These are phyloP conservation scores for Lotus japonicus DNA, from an alignment of 306 rosid genomes.

Conservation along the genomic window DNA sequence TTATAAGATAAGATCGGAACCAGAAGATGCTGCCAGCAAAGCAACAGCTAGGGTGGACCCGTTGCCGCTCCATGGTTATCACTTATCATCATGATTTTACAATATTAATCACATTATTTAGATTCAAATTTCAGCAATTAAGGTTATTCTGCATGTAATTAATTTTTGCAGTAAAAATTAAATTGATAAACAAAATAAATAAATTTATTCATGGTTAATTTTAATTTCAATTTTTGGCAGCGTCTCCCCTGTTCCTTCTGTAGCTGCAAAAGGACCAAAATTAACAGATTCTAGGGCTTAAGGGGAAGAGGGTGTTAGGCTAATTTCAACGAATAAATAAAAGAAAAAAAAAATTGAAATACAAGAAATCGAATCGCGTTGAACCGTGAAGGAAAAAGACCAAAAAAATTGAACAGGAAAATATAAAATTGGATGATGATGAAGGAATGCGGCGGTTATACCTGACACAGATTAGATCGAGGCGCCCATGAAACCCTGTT, in stretches of 20 bases:
- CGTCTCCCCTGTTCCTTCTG: background rate
- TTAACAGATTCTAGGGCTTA: background rate
- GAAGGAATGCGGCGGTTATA: slow-evolving; percentile 40
- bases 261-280: background rate
- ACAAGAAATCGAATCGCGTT: background rate
- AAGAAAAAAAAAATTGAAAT: background rate
- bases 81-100: too few relatives aligned
- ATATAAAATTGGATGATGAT: slow-evolving; percentile 4
- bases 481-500: slow-evolving; percentile 68
- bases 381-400: background rate
- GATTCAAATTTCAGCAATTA: too few relatives aligned
- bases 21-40: too few relatives aligned
- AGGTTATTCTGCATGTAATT: background rate
- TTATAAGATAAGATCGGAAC: too few relatives aligned
- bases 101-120: too few relatives aligned
- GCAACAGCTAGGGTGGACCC: too few relatives aligned
- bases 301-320: background rate
- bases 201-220: background rate
- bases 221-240: background rate
- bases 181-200: background rate
- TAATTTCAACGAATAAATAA: background rate
- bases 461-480: slow-evolving; percentile 68
- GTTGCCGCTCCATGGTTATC: too few relatives aligned
- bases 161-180: background rate
- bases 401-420: background rate